These are phyloP conservation scores for Aspergillus versicolor DNA, from an alignment of 2,329 filamentous ascomycete species.

Conservation along the genomic window DNA sequence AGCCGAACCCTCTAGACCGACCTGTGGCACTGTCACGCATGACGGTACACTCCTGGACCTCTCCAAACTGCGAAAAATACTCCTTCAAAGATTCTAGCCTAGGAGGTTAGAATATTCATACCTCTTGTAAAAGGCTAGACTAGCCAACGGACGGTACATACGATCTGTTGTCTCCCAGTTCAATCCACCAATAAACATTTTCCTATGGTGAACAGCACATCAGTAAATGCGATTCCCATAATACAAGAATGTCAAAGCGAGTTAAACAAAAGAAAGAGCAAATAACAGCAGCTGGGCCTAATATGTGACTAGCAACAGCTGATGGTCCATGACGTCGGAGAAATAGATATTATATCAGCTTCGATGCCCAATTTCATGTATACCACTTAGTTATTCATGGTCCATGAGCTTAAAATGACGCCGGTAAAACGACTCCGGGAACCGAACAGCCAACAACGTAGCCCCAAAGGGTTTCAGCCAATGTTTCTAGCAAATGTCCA, in stretches of 20 bases:
- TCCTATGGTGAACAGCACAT: conserved; percentile 58
- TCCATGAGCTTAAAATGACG: neutral
- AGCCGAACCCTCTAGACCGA: conserved; percentile 92
- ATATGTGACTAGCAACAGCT: conserved; percentile 1
- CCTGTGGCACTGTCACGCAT: conserved; percentile 96
- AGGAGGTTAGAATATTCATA: conserved; percentile 26
- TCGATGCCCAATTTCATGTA: neutral
- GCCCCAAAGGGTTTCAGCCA: neutral
- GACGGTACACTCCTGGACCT: conserved; percentile 97
- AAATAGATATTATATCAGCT: neutral
- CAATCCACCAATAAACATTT: conserved; percentile 98
- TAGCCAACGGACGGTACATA: conserved; percentile 53
- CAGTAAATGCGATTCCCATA: conserved; percentile 25
- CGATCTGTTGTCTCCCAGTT: conserved; percentile 99
- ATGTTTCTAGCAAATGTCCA: conserved; percentile 16
- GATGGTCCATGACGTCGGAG: conserved; percentile 8
- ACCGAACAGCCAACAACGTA: neutral
- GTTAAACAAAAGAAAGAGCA: neutral
- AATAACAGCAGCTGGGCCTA: neutral
- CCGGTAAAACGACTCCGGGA: neutral
- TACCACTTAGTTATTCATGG: neutral
- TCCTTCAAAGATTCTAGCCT: conserved; percentile 83
- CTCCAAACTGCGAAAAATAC: conserved; percentile 97
- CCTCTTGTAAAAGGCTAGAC: neutral
- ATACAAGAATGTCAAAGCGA: neutral